These are phyloP conservation scores for Mallotus japonicus DNA, from an alignment of 441 rosid genomes.

Conservation along the genomic window DNA sequence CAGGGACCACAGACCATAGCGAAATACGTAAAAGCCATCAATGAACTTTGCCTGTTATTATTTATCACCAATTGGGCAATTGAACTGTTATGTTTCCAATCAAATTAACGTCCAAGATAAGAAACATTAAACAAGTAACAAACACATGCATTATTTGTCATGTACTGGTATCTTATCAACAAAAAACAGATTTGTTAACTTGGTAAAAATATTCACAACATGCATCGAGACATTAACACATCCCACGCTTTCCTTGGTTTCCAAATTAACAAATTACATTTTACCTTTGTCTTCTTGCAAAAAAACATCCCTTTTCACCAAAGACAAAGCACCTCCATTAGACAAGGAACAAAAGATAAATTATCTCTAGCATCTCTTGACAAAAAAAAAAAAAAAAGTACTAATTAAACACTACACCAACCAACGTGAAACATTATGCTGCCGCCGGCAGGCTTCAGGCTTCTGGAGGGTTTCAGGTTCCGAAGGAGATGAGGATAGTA, in stretches of 20 bases:
- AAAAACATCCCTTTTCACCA: constrained; percentile 17
- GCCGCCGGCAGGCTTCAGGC: constrained; percentile 20
- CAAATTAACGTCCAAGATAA: constrained; percentile 4
- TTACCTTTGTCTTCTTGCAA: constrained; percentile 27
- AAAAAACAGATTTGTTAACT: neutral
- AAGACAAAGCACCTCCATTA: constrained; percentile 18
- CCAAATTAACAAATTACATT: constrained; percentile 20
- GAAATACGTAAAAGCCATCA: no score
- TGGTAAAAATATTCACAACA: neutral
- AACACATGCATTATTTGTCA: neutral
- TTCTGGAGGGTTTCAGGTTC: constrained; percentile 27
- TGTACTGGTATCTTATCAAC: neutral
- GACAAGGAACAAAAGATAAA: neutral
- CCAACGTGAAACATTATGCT: constrained; percentile 14
- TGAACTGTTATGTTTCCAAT: neutral
- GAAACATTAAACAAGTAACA: constrained; percentile 17
- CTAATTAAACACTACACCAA: neutral
- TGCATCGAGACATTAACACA: constrained; percentile 34
- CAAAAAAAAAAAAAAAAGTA: neutral
- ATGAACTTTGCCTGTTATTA: neutral
- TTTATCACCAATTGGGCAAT: neutral
- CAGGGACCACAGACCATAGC: neutral
- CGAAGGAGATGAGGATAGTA: constrained; percentile 36
- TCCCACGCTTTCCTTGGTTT: constrained; percentile 34
- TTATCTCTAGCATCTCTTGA: neutral